These are phyloP conservation scores for Penicillium sp. DNA, from an alignment of 2,329 filamentous ascomycete genomes.

Conservation along the genomic window DNA sequence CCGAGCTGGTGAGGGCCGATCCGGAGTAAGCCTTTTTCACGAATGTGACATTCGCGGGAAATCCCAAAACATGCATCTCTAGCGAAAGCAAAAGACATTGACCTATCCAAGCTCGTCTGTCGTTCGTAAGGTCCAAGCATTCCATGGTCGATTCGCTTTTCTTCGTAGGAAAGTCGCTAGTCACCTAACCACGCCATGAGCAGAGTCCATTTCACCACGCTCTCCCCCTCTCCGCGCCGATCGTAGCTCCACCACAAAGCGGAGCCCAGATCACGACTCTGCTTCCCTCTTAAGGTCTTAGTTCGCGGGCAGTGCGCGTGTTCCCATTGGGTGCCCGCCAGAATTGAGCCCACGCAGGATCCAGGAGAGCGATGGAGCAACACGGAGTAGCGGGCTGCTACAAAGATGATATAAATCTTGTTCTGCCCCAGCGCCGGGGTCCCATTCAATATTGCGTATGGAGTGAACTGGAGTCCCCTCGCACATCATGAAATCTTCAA, in stretches of 20 bases:
- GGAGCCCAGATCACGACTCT: conserved; percentile 1
- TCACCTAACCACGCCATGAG: not conserved
- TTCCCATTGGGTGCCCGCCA: not conserved
- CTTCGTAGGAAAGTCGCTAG: not conserved
- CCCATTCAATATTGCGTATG: not conserved
- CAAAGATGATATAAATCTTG: conserved; percentile 2
- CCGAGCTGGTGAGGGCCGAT: not conserved
- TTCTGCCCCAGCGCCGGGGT: not conserved
- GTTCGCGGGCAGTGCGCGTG: not conserved
- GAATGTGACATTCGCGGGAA: not conserved
- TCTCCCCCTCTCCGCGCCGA: conserved; percentile 11
- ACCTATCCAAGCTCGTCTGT: not conserved
- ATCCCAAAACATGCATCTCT: not conserved
- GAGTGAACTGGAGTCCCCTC: not conserved
- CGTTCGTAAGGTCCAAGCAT: conserved; percentile 10
- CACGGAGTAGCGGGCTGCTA: not conserved
- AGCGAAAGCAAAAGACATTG: not conserved
- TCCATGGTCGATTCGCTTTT: conserved; percentile 2
- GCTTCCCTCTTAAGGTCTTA: not conserved
- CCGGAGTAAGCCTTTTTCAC: not conserved
- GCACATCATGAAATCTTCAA: conserved; percentile 22
- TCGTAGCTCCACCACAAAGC: conserved; percentile 12
- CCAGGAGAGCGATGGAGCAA: not conserved
- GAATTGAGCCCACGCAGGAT: not conserved
- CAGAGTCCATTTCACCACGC: conserved; percentile 5